phyloP scores from a whole-genome alignment of 768 basidiomycete genomes.

The Phaeotremella fagi region DNA sequence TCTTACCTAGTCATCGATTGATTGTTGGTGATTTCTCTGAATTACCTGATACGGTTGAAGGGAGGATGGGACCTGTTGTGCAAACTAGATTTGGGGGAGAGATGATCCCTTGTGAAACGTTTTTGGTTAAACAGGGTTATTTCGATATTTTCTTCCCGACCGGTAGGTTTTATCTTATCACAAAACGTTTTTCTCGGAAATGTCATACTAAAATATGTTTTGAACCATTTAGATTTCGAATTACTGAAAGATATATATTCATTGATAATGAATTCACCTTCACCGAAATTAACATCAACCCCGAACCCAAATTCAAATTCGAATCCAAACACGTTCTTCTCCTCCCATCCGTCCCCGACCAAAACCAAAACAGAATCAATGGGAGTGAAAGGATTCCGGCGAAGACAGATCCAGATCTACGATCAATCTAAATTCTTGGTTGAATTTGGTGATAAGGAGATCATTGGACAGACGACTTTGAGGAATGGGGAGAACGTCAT shows the following conservation, averaged over 20 bases:
- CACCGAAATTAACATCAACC: conserved; percentile 15
- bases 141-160: conserved; percentile 99
- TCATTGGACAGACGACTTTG: conserved; percentile 64
- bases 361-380: conserved; percentile 54
- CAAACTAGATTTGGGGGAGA: conserved; percentile 82
- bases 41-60: conserved; percentile 77
- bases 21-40: conserved; percentile 88
- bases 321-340: conserved; percentile 17
- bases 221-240: conserved; percentile 57
- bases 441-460: conserved; percentile 60
- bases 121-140: conserved; percentile 88
- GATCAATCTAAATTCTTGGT: conserved; percentile 83
- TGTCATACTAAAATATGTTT: not conserved
- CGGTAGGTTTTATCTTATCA: conserved; percentile 24
- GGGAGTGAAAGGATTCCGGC: conserved; percentile 70
- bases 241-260: conserved; percentile 86
- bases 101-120: conserved; percentile 81
- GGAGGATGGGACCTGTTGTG: conserved; percentile 80
- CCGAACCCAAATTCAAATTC: too few relatives aligned
- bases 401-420: conserved; percentile 75
- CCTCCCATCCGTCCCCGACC: conserved; percentile 36
- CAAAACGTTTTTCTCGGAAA: not conserved
- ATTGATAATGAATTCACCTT: conserved; percentile 56
- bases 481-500: conserved; percentile 83
- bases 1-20: conserved; percentile 90